Evolutionary conservation across 2,329 filamentous ascomycete species (phyloP), one percentile per base, ranked within the genome.

Genomic region (Monosporascus cannonballus): DNA sequence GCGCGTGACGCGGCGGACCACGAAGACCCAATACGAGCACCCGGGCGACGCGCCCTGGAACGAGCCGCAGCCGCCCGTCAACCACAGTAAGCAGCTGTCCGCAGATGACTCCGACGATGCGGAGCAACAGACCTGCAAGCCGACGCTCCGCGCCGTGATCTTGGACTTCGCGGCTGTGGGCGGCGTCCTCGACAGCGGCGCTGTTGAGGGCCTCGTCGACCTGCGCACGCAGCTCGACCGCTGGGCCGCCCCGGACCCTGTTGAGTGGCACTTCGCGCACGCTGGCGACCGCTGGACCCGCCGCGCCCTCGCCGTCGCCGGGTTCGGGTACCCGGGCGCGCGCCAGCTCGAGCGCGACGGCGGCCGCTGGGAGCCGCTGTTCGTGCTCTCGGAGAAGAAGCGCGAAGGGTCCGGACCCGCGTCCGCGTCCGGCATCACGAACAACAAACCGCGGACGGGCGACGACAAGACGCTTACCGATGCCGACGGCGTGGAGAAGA

Each of bases 151-250:
- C 5, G 80, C 81, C 5, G 58, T 85, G 8, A 71, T 85, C 9
- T 69, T 84, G 2, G 82, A 85, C 66, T 82, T 80, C 60, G 76
- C 77, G 0, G 72, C 78, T 1, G 77, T 84, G 46, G 79, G 81
- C 60, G 73, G 75, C 3, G 11, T 11, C 52, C 68, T 84, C 27
- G 82, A 85, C 54, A 73, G 81, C 8, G 84, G 81, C 0, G 77
- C 78, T 2, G 66, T 83, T 0, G 80, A 85, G 59, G 77, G 77
- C 1, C 68, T 85, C 11, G 71, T 82, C 46, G 80, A 84, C 59
- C 66, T 81, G 14, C 74, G 80, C 41, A 77, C 76, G 56, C 73
- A 76, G 22, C 69, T 85, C 2, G 77, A 82, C 62, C 71, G 73
- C 15, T 77, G 83, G 59, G 75, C 79, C 0, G 63, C 70, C 3